Evolutionary conservation across 2,329 filamentous ascomycete genomes (phyloP).

Genomic region (Colletotrichum graminicola): DNA sequence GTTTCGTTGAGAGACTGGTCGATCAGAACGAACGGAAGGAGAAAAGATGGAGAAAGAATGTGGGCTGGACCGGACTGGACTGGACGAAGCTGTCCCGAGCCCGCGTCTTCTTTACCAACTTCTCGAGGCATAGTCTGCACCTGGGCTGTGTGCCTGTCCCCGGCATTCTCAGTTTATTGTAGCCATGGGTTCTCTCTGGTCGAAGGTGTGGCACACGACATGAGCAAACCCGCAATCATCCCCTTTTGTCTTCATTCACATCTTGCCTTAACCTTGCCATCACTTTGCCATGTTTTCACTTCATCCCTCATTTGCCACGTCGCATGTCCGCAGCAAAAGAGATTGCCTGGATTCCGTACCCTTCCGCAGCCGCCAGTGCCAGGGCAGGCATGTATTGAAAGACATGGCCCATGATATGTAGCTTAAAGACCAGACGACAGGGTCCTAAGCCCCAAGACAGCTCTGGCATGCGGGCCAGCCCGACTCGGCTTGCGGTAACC

Average conservation of each 20-base stretch:
- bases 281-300: conserved; percentile 6
- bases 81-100: conserved; percentile 21
- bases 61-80: conserved; percentile 19
- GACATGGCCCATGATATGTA: conserved; percentile 18
- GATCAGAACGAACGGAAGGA: conserved; percentile 38
- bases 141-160: conserved; percentile 15
- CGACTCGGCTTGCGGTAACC: conserved; percentile 3
- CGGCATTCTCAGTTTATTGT: conserved; percentile 7
- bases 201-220: conserved; percentile 11
- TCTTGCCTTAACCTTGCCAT: background rate
- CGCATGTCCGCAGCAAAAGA: conserved; percentile 17
- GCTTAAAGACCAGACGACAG: conserved; percentile 14
- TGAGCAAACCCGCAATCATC: conserved; percentile 16
- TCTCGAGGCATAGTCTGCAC: conserved; percentile 1
- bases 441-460: conserved; percentile 15
- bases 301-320: conserved; percentile 2
- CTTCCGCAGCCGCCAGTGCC: conserved; percentile 13
- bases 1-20: conserved; percentile 37
- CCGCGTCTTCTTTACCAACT: conserved; percentile 9
- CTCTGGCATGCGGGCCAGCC: conserved; percentile 10
- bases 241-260: conserved; percentile 5
- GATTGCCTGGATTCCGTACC: conserved; percentile 25
- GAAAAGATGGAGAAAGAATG: conserved; percentile 35
- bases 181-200: background rate
- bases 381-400: conserved; percentile 9